Evolutionary conservation across 805 yeast genomes (phyloP).

Genomic region (Teunomyces lycoperdinae): DNA sequence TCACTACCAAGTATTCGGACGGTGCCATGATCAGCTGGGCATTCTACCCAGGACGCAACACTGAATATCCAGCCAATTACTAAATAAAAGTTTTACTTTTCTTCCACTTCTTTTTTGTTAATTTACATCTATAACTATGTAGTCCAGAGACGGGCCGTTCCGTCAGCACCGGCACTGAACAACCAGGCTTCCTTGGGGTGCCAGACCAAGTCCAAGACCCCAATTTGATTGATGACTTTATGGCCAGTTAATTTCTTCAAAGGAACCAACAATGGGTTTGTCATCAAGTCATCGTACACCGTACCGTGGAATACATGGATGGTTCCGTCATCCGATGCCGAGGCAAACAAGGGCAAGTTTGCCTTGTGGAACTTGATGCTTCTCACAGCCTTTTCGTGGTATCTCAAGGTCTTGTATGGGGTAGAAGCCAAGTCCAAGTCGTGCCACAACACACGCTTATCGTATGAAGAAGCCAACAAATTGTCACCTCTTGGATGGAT

Average conservation of each 20-base stretch:
- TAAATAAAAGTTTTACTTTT: neutral
- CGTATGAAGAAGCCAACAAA: conserved; percentile 86
- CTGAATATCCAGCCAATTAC: conserved; percentile 3
- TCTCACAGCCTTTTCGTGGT: conserved; percentile 93
- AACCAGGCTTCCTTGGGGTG: conserved; percentile 99
- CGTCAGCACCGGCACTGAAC: conserved; percentile 96
- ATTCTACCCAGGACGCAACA: conserved; percentile 10
- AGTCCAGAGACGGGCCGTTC: conserved; percentile 95
- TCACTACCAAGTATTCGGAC: conserved; percentile 23
- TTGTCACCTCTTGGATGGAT: conserved; percentile 97
- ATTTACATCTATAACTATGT: conserved; percentile 37
- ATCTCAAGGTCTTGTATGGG: conserved; percentile 93
- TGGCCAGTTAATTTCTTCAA: conserved; percentile 93
- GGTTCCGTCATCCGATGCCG: conserved; percentile 92
- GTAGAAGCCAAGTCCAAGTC: conserved; percentile 85
- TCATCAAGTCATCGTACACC: conserved; percentile 92
- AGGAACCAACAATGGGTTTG: conserved; percentile 94
- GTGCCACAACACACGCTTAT: conserved; percentile 95
- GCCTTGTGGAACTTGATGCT: conserved; percentile 82
- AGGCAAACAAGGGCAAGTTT: conserved; percentile 83
- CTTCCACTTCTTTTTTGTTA: conserved; percentile 1
- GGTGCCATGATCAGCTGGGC: conserved; percentile 10
- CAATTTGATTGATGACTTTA: conserved; percentile 71
- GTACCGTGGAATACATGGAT: conserved; percentile 96
- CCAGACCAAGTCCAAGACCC: conserved; percentile 87